phyloP scores from a whole-genome alignment of 2,329 filamentous ascomycete species.

The Venturiaceae sp. region DNA sequence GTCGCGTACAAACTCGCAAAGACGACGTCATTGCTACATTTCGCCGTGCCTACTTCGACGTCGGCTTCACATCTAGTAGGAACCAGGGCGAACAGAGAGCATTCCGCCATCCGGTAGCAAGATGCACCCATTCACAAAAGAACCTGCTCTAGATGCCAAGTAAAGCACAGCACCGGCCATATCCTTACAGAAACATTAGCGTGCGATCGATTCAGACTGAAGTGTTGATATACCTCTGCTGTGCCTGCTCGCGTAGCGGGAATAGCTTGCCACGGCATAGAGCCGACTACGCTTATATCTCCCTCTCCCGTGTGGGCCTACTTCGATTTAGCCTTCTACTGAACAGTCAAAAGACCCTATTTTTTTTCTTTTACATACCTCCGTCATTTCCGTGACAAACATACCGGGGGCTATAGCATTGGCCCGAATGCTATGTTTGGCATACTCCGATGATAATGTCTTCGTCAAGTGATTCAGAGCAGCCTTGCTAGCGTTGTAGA shows the following conservation, averaged over 20 bases:
- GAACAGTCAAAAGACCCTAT: too few relatives aligned
- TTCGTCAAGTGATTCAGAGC: too few relatives aligned
- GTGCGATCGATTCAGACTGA: constrained; percentile 46
- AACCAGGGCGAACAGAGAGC: constrained; percentile 20
- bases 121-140: constrained; percentile 45
- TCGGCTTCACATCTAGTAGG: constrained; percentile 16
- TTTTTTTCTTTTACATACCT: too few relatives aligned
- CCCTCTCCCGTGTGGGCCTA: constrained; percentile 19
- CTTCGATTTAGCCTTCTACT: too few relatives aligned
- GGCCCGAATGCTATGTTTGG: too few relatives aligned
- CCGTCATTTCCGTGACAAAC: too few relatives aligned
- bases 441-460: too few relatives aligned
- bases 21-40: too few relatives aligned
- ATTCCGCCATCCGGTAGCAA: constrained; percentile 38
- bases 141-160: constrained; percentile 39
- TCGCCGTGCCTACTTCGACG: too few relatives aligned
- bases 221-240: constrained; percentile 28
- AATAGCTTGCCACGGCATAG: constrained; percentile 11
- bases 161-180: constrained; percentile 42
- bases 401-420: too few relatives aligned
- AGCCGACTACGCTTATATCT: neutral
- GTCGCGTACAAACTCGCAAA: too few relatives aligned
- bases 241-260: constrained; percentile 30
- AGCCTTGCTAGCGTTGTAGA: too few relatives aligned
- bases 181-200: constrained; percentile 47